Percentiles rank a stretch among this genome's conserved stretches.
Evolutionary conservation across 441 rosid species (phyloP).

Genomic region (Gossypium lobatum): DNA sequence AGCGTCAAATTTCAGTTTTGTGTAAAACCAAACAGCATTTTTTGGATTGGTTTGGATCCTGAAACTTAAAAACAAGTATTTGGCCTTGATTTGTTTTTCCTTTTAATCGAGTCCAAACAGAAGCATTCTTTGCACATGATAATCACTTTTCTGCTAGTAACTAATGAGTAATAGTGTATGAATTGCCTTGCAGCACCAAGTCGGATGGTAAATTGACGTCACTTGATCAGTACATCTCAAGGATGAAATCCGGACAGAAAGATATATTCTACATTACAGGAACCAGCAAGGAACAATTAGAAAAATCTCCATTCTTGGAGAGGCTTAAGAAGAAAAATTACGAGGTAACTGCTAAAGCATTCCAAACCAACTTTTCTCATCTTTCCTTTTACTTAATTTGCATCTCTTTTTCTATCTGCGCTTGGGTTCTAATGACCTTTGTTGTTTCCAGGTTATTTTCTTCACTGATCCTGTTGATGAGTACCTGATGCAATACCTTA

Average conservation of each 20-base stretch:
- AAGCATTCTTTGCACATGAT: background rate
- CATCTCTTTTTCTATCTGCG: background rate
- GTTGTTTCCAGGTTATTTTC: conserved; percentile 64
- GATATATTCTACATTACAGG: conserved; percentile 93
- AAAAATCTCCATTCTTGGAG: conserved; percentile 91
- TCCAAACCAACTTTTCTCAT: background rate
- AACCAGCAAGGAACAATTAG: conserved; percentile 78
- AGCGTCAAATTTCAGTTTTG: too few relatives aligned
- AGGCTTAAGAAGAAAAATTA: conserved; percentile 86
- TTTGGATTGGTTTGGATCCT: background rate
- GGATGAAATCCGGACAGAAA: conserved; percentile 84
- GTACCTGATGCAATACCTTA: conserved; percentile 90
- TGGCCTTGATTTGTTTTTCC: background rate
- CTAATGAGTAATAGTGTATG: background rate
- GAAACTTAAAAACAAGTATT: background rate
- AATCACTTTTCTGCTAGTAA: background rate
- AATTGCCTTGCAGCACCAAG: conserved; percentile 50
- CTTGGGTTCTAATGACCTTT: background rate
- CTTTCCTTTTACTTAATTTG: background rate
- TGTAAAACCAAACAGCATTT: too few relatives aligned
- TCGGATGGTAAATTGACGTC: conserved; percentile 89
- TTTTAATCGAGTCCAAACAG: background rate
- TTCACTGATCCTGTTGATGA: conserved; percentile 95
- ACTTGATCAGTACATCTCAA: conserved; percentile 86
- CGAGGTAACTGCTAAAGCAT: conserved; percentile 39